Base-by-base conservation (phyloP, 345 rosid genomes). In the Pugionium dolabratum region DNA sequence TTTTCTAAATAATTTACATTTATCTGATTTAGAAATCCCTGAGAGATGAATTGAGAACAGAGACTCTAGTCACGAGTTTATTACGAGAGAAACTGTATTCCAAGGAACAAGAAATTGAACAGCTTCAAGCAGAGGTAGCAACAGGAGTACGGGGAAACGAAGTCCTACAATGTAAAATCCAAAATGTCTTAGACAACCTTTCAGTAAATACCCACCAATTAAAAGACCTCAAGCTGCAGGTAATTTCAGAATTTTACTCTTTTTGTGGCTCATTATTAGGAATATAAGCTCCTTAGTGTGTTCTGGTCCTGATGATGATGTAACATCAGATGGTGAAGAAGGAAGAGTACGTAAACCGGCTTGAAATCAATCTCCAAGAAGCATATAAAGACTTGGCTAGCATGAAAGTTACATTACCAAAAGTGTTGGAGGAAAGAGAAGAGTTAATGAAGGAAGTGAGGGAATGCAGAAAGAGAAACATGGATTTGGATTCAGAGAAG, bases 221-320 rank as follows among this genome's bases (percentile, higher is more conserved):
- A 62, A 91, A 84, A 77, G 96, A 91, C 64, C 82, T 85, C 48
- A 95, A 94, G 73, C 84, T 87, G 64, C 95, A 85, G 99, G 96
- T 94, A 74, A 18, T 3, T 4, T 41, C 31, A 46, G 1, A 1
- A 0, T 25, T 50, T 18, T 42, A 9, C 25, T 6, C 36, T n/a
- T 35, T 29, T 51, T 44, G 30, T 28, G 27, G 11, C 58, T 35
- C 55, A 29, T 18, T 18, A 18, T 18, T 10, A 30, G 40, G 25
- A 7, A 40, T 4, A 6, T 45, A 46, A 55, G 46, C 59, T 56
- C 1, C 25, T 27, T 47, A 52, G n/a, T 53, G 39, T 66, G 32
- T 3, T 59, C 31, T 59, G 28, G 46, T 67, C 37, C 25, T 58
- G 48, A 36, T 60, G 25, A 9, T 59, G 44, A 40, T 59, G 27